Evolutionary conservation across 2,329 filamentous ascomycete species (phyloP), one percentile per base, ranked within the genome.

Genomic region (Fusarium sp.): DNA sequence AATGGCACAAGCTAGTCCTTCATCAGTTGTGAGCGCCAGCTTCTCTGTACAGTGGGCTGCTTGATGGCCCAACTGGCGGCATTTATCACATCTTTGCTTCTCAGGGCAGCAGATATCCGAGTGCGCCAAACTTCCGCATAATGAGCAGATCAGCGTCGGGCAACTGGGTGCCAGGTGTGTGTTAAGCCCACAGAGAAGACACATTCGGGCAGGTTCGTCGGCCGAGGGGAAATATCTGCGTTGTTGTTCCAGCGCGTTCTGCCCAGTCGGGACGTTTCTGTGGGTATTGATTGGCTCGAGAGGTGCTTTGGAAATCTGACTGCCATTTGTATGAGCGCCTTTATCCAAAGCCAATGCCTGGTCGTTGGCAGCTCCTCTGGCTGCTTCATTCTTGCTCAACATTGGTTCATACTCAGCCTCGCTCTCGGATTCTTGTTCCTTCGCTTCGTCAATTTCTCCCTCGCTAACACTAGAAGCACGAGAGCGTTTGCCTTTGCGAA

Each of bases 21-120:
- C 85, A 14, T 79, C 79, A 59, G 80, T 81, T 14, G 80, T 76
- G 46, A 82, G 63, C 3, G 74, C 72, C 37, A 90, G 78, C 57
- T 85, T 85, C 60, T 88, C 85, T 2, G 73, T 67, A 69, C 89
- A 92, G 8, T 75, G 65, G 1, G 72, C 65, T 15, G 75, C 73
- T 46, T 68, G 65, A 67, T 92, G 89, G 9, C 88, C 89, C 38
- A 83, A 77, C 71, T 88, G 84, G 43, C 79, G 81, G 72, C 89
- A 92, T 69, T 85, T 86, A 44, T 66, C 70, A 70, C 86, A 88
- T 57, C 84, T 79, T 31, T 73, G 72, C 31, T 77, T 78, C 6
- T 73, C 75, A 10, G 84, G 82, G 62, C 86, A 89, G 49, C 73
- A 75, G 61, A 79, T 79, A 6, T 77, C 74, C 49, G 78, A 78